Evolutionary conservation across 192 early-diverging fungal species (phyloP), one percentile per base, ranked within the genome.

Genomic region (Coemansia sp.): DNA sequence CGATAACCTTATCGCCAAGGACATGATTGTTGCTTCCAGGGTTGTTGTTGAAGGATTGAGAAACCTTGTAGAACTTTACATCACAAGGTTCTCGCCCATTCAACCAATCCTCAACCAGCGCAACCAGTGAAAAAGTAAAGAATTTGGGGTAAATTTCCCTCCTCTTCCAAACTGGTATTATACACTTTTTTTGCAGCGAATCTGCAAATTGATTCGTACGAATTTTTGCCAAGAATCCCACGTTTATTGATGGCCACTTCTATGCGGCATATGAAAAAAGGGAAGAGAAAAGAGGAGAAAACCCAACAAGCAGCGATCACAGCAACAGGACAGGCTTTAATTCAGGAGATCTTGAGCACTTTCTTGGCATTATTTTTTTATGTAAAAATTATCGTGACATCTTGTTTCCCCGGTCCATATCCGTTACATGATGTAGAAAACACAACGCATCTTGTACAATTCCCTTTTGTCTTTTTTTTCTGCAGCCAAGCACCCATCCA

Each of bases 1-100:
- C 26, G 92, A 91, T 69, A 73, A 78, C 15, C 67, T 90, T n/a
- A 35, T 89, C 4, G 66, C 66, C 1, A 66, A 15, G 2, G 34
- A 21, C 11, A 16, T 62, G 15, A 23, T 36, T 0, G 11, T 26
- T 16, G 59, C 35, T 10, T 38, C 60, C 8, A 20, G 30, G 5
- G 39, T 57, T 15, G 63, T 76, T 11, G 34, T 58, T 21, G 55
- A 56, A 6, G 52, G 49, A 20, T 43, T 66, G 23, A 44, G 67
- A 12, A 55, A 69, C 23, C 39, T 66, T 34, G 70, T 81, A 1
- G 78, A 81, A 34, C 59, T 64, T 4, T 81, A 81, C 36, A 58
- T 73, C 20, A 60, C 70, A 2, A 34, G 49, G 2, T 81, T 81
- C 23, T 81, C 78, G 53, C 78, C 78, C 9, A 12, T 81, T 5